Conservation (phyloP, 352 stramenopile species). For the Phytophthora tentaculata region DNA sequence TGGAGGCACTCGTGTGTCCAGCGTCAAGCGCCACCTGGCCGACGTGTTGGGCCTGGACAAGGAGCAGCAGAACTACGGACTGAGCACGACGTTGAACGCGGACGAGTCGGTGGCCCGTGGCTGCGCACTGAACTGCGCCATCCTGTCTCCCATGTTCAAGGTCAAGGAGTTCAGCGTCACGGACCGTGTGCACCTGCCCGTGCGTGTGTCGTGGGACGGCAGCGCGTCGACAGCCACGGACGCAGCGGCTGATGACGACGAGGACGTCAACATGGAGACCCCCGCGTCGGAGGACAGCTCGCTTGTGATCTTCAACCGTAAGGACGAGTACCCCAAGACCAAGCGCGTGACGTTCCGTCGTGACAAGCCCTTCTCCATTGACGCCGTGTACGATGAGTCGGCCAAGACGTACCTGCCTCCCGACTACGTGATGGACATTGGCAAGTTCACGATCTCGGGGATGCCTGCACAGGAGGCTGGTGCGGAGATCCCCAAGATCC, state of each 20-base stretch:
- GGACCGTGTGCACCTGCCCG: conserved; percentile 91
- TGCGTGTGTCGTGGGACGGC: conserved; percentile 95
- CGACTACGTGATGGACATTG: conserved; percentile 84
- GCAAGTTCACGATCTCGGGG: conserved; percentile 93
- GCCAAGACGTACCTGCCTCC: conserved; percentile 68
- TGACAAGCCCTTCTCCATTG: conserved; percentile 93
- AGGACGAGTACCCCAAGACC: conserved; percentile 97
- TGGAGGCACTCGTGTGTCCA: conserved; percentile 95
- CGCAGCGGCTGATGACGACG: conserved; percentile 73
- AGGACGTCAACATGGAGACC: conserved; percentile 86
- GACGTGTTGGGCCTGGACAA: conserved; percentile 93
- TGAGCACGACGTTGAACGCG: conserved; percentile 99
- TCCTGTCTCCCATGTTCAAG: conserved; percentile 98
- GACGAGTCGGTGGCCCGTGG: conserved; percentile 98
- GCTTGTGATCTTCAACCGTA: conserved; percentile 95
- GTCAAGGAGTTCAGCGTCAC: conserved; percentile 92
- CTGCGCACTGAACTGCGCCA: conserved; percentile 98
- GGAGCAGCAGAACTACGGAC: conserved; percentile 94
- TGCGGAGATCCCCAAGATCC: conserved; percentile 90
- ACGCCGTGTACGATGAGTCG: conserved; percentile 89
- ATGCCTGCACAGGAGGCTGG: conserved; percentile 77
- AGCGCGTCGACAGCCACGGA: conserved; percentile 52
- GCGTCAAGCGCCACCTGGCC: conserved; percentile 94
- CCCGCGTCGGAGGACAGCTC: conserved; percentile 65
- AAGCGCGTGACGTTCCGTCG: conserved; percentile 97